Evolutionary conservation across 768 basidiomycete genomes (phyloP), one percentile per base, ranked within the genome.

Genomic region (Rhizopogon vulgaris): DNA sequence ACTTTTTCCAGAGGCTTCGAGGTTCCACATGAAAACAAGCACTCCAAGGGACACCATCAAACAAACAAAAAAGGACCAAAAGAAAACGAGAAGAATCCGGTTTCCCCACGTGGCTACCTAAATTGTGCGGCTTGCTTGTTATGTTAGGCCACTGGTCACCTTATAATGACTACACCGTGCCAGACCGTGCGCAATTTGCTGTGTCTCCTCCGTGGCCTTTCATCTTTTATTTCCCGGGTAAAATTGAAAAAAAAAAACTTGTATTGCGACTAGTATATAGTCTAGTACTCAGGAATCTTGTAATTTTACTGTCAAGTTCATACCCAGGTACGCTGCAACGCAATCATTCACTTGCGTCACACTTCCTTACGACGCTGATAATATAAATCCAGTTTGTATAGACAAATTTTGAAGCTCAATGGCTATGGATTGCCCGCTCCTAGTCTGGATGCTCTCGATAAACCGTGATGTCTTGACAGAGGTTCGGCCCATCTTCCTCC

Each of bases 371-470:
- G 39, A 40, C 39, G 8, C 39, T n/a, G 39, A 40, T 40, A 24
- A 3, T 24, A 40, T 40, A 40, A 40, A 40, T 2, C 17, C n/a
- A 14, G 17, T 12, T 24, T 17, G 11, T 17, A 24, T 17, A 40
- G 9, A 24, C 10, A 24, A 30, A 2, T 22, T 39, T 22, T 39
- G n/a, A 28, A 45, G 17, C 49, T 9, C 28, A 47, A 49, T 45
- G 49, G 41, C 57, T 8, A 68, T 76, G 71, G 82, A 84, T 52
- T 83, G 79, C 63, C 84, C 84, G 10, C 80, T 89, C 55, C 75
- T 90, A 25, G 82, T 87, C 22, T 90, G 87, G 87, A 87, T 88
- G 83, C 70, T 90, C 47, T 85, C 84, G 4, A 68, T 87, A 63
- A 88, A 88, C 58, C 74, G 87, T 50, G 85, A 87, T 65, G 80